Evolutionary conservation across 2,329 filamentous ascomycete genomes (phyloP), one percentile per base, ranked within the genome.

Genomic region (Neofusicoccum sp.): DNA sequence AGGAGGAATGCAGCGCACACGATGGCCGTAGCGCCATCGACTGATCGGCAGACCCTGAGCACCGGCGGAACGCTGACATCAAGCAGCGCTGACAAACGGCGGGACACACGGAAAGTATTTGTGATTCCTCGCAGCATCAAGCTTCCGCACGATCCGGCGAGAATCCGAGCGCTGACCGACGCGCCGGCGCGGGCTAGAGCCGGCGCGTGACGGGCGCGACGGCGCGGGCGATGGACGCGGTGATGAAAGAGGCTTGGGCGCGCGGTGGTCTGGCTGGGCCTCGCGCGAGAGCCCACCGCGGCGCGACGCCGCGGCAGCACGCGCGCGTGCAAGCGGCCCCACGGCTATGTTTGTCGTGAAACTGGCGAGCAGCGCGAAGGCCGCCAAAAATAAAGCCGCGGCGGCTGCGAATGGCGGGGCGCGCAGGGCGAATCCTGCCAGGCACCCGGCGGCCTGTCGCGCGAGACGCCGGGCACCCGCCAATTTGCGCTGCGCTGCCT

Each of bases 331-430:
- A 34, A 31, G n/a, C 44, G 14, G 14, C 11, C 20, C 28, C 45
- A 9, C 1, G 30, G n/a, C 48, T 51, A 51, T 51, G 31, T 51
- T 38, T 38, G 11, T 30, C 49, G 8, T 38, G 33, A 38, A 38
- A 53, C 34, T 34, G 31, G 7, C 16, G 34, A 20, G 16, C n/a
- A 16, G 47, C n/a, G 31, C 31, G 11, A 26, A 8, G 24, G 49
- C 24, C 16, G 28, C 51, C 38, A 56, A 56, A 56, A 56, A 56
- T 56, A 56, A 56, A 40, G 20, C 12, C 9, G 31, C n/a, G 31
- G 30, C 30, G 47, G 43, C 43, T 36, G 31, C 40, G 34, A 12
- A 11, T 33, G 16, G 20, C 34, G 33, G 34, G 12, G 26, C 8
- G 34, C 34, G 14, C 6, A 36, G 34, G 24, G 8, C 34, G 33